These are phyloP conservation scores for Grosmannia penicillata DNA, from an alignment of 2,329 filamentous ascomycete genomes.

Conservation along the genomic window DNA sequence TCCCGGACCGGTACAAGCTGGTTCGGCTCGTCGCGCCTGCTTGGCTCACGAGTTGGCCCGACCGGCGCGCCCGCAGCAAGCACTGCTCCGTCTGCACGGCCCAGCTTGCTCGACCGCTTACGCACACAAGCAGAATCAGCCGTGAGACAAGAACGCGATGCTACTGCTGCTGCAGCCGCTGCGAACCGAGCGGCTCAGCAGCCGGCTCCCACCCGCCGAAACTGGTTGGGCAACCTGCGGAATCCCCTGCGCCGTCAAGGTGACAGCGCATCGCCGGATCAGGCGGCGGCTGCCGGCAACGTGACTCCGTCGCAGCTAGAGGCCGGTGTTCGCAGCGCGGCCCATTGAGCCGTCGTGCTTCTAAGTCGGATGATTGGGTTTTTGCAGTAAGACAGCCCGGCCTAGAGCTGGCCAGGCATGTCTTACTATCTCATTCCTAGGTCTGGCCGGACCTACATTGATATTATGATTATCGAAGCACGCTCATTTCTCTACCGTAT, in stretches of 20 bases:
- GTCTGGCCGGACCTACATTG: no score
- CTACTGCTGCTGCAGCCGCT: background rate
- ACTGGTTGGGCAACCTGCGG: background rate
- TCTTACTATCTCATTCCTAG: no score
- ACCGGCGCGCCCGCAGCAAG: no score
- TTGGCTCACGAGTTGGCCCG: no score
- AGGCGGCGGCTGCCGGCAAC: background rate
- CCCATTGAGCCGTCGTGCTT: background rate
- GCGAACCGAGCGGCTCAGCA: background rate
- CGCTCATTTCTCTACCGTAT: no score
- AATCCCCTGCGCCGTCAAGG: background rate
- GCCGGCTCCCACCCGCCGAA: background rate
- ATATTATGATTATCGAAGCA: slow-evolving; percentile 3
- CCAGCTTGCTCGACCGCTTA: no score
- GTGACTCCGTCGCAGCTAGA: slow-evolving; percentile 20
- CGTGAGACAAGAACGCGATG: no score
- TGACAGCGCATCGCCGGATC: background rate
- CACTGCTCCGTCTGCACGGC: no score
- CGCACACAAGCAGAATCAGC: no score
- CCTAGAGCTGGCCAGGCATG: background rate
- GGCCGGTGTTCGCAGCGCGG: slow-evolving; percentile 15
- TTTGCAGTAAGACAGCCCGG: no score
- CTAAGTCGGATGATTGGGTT: no score
- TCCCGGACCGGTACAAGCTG: slow-evolving; percentile 24
- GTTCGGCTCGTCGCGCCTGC: slow-evolving; percentile 20